Percentiles rank a stretch among this genome's conserved stretches.
These are phyloP conservation scores for Verticillium klebahnii DNA, from an alignment of 2,329 filamentous ascomycete species.

Conservation along the genomic window DNA sequence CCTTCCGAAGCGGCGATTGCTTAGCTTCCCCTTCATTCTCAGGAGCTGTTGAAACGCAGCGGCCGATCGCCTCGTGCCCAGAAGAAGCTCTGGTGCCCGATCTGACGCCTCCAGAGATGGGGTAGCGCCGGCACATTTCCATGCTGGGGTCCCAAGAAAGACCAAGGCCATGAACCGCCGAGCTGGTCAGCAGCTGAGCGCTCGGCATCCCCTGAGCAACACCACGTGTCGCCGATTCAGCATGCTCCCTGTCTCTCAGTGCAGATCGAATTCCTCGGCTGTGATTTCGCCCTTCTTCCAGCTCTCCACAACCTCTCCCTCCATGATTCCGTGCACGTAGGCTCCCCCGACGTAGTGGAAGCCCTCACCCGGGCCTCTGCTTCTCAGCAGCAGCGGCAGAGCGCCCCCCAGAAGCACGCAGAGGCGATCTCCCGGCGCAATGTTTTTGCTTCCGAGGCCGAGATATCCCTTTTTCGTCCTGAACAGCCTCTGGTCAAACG, in stretches of 20 bases:
- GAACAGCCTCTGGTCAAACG: background rate
- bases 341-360: background rate
- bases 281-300: background rate
- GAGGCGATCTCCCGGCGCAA: background rate
- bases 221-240: background rate
- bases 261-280: background rate
- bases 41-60: too few species aligned
- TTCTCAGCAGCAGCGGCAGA: background rate
- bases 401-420: background rate
- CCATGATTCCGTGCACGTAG: background rate
- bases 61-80: background rate
- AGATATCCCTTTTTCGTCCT: background rate
- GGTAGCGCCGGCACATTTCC: background rate
- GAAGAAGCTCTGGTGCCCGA: background rate
- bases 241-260: background rate
- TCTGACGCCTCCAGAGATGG: background rate
- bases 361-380: background rate
- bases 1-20: background rate
- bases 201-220: background rate
- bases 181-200: background rate
- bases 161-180: background rate
- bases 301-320: background rate
- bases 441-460: background rate
- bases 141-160: background rate
- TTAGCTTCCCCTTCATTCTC: background rate